Percentiles rank a stretch among this genome's conserved stretches.
These are phyloP conservation scores for Carex parvula DNA, from an alignment of 176 grass and related monocot species.

Conservation along the genomic window DNA sequence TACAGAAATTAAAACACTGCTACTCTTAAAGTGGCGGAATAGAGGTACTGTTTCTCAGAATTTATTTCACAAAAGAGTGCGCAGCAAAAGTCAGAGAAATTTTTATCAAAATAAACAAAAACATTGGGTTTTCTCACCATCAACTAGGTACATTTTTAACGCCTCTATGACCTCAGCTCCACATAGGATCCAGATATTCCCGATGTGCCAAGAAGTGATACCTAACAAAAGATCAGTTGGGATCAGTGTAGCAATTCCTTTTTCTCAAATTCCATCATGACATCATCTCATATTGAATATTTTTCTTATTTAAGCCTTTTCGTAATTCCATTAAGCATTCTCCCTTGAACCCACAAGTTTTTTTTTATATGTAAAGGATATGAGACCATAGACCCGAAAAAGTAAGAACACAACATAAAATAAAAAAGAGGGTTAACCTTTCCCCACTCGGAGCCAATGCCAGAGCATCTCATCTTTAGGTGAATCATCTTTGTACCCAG, in stretches of 20 bases:
- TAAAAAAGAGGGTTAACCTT: constrained; percentile 38
- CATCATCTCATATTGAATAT: neutral
- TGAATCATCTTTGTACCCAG: constrained; percentile 98
- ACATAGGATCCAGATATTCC: constrained; percentile 96
- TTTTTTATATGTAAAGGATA: neutral
- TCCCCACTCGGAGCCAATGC: constrained; percentile 88
- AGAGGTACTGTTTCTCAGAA: neutral
- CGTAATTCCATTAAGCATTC: neutral
- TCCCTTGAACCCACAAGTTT: neutral
- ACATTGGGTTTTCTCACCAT: constrained; percentile 6
- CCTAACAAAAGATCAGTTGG: constrained; percentile 36
- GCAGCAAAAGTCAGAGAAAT: neutral
- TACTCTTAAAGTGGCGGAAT: neutral
- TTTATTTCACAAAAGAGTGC: constrained; percentile 32
- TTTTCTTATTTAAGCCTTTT: neutral
- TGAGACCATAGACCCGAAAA: neutral
- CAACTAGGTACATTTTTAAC: constrained; percentile 14
- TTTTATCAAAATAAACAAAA: neutral
- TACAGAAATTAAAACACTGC: neutral
- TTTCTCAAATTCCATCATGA: neutral
- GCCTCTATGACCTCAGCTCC: constrained; percentile 67
- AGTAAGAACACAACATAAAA: neutral
- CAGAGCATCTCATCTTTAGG: constrained; percentile 93
- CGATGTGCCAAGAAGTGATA: constrained; percentile 82
- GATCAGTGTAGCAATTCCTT: neutral